Evolutionary conservation across 2,329 filamentous ascomycete species (phyloP), one percentile per base, ranked within the genome.

Genomic region (Zymoseptoria crescenta): DNA sequence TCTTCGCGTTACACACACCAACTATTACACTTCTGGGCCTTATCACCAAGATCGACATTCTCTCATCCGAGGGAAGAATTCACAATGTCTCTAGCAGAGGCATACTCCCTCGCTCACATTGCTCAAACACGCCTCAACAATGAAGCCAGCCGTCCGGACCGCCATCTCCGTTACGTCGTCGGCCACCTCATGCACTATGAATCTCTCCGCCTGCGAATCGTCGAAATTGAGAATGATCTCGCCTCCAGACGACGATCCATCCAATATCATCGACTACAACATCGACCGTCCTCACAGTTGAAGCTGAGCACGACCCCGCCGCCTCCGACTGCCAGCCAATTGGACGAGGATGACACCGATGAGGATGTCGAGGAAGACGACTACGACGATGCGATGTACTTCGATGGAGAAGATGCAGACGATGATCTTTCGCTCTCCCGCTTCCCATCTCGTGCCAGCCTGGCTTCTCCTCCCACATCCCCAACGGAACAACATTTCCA

Each of bases 101-200:
- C 70, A 52, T 72, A 71, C 59, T 60, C 61, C 30, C 61, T 73
- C 48, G 71, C 72, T 6, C 71, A 73, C 64, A 72, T 63, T 5
- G 72, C 72, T 29, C 67, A 72, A 61, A 73, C 70, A 58, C 66
- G 72, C 48, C 69, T 73, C 21, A 60, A 72, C 30, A 60, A 72
- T 27, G 70, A 68, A 58, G 70, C 69, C 28, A 65, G 60, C 56
- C 65, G 68, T 19, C 70, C 69, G 5, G 69, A 73, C 53, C 68
- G 72, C 51, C 68, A 72, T 56, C 61, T 71, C n/a, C 66, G 72
- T 41, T 72, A 70, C 54, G 65, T 73, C 20, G 69, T 73, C 52
- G 72, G 72, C 54, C 72, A 73, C 54, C 65, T 73, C 8, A 69
- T 72, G 66, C 67, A 69, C 62, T 71, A 73, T 57, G 70, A 73